Percentiles rank a stretch among this genome's conserved stretches.
These are phyloP conservation scores for Zelonia costaricensis DNA, from an alignment of 208 protist species.

Conservation along the genomic window DNA sequence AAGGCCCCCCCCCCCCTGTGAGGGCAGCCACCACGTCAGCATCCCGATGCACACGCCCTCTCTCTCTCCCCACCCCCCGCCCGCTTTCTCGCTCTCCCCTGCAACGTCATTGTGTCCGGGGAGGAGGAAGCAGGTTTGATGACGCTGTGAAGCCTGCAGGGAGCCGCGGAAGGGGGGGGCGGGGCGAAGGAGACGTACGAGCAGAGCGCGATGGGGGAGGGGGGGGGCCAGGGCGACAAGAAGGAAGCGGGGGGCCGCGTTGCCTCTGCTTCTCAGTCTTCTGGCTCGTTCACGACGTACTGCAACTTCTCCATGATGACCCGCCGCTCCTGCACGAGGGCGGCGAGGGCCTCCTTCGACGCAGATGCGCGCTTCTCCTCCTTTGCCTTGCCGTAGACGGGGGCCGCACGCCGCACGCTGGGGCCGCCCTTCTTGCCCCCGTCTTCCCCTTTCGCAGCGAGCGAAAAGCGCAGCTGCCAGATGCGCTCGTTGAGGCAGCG, in stretches of 20 bases:
- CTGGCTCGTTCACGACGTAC: slow-evolving; percentile 29
- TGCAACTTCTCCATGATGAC: slow-evolving; percentile 52
- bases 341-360: slow-evolving; percentile 27
- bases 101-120: too few species aligned
- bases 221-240: too few species aligned
- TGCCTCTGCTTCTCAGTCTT: neutral
- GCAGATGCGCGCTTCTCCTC: slow-evolving; percentile 3
- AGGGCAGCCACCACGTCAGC: too few species aligned
- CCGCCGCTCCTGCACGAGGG: slow-evolving; percentile 46
- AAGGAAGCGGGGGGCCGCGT: neutral
- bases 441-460: slow-evolving; percentile 2
- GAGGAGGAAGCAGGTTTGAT: too few species aligned
- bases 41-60: too few species aligned
- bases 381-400: neutral
- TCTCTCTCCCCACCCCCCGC: too few species aligned
- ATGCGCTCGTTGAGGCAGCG: slow-evolving; percentile 75
- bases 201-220: too few species aligned
- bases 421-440: neutral
- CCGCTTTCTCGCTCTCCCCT: too few species aligned
- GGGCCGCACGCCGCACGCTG: neutral
- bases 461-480: slow-evolving; percentile 68
- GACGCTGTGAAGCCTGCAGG: too few species aligned
- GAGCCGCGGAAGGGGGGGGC: too few species aligned
- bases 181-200: too few species aligned
- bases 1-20: too few species aligned